Base-by-base conservation (phyloP, 2,329 filamentous ascomycete species). In the Cyclaneusma minus region DNA sequence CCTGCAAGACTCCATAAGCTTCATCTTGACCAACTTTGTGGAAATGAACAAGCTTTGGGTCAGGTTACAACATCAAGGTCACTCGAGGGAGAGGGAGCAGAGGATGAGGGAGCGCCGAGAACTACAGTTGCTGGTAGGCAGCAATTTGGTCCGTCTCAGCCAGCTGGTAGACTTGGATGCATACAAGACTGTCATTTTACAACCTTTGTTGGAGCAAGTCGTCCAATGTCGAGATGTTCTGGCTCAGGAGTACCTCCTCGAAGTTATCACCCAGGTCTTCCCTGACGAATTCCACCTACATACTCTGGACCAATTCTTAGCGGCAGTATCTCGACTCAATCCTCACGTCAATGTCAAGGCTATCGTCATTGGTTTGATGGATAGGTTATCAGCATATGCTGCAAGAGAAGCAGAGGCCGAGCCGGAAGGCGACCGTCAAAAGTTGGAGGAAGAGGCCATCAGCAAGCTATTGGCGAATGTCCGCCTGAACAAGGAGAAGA, bases 11-110 rank as follows among this genome's bases (percentile, higher is more conserved):
- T 94, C 85, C 18, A 93, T 98, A 56, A 94, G 83, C 58, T 98
- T 98, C 48, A 78, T 95, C 29, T 59, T 98, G 46, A 98, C 89
- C 33, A 98, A 98, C 45, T 98, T 98, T 47, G 89, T 98, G 41
- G 89, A 98, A 56, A 98, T 98, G 89, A 98, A 98, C 58, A 98
- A 98, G 64, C 65, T 98, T 17, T 98, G 89, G 89, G 89, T 98
- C 35, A 76, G 89, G 22, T 60, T 95, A 46, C 89, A 98, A 51
- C 89, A 98, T 51, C 89, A 98, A 50, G 89, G 89, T 14, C 89
- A 94, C 48, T 98, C 89, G 20, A 69, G 87, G 43, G 89, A 98
- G 54, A 67, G 89, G 27, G 89, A 98, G 36, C 77, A 91, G 56
- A 68, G 89, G 41, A 93, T 84, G 31, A 84, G 89, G 44, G 89